A percentile compares a stretch with the other conserved stretches of the same genome.
Evolutionary conservation across 2,329 filamentous ascomycete genomes (phyloP).

Genomic region (Neonectria ditissima): DNA sequence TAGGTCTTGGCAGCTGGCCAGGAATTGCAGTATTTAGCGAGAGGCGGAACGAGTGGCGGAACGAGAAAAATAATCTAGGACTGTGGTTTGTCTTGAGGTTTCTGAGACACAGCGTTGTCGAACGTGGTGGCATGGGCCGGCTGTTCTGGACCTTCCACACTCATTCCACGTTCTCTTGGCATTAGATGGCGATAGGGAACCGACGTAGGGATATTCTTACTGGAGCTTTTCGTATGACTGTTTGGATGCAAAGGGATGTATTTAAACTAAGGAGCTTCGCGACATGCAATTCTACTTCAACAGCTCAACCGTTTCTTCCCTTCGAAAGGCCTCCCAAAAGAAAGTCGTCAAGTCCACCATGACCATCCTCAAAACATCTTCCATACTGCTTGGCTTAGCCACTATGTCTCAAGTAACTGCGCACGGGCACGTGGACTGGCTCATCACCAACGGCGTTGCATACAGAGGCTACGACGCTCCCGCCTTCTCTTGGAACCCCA

Average conservation of each 20-base stretch:
- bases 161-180: slow-evolving; percentile 29
- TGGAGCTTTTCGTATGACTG: not conserved
- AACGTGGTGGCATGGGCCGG: slow-evolving; percentile 18
- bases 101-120: slow-evolving; percentile 34
- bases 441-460: slow-evolving; percentile 38
- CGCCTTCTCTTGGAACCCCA: slow-evolving; percentile 39
- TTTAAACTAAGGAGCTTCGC: not conserved
- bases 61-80: not conserved
- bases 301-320: not conserved
- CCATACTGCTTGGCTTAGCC: slow-evolving; percentile 9
- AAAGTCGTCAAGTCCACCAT: slow-evolving; percentile 9
- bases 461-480: slow-evolving; percentile 41
- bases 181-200: not conserved
- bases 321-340: not conserved
- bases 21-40: slow-evolving; percentile 2
- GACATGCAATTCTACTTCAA: not conserved
- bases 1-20: not conserved
- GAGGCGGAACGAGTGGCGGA: slow-evolving; percentile 2
- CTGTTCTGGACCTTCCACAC: slow-evolving; percentile 26
- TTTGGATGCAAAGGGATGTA: not conserved
- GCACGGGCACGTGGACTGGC: slow-evolving; percentile 44
- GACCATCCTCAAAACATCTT: not conserved
- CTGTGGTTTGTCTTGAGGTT: slow-evolving; percentile 1
- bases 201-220: not conserved
- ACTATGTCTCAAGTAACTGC: slow-evolving; percentile 15